These are phyloP conservation scores for Colletotrichum salicis DNA, from an alignment of 2,329 filamentous ascomycete genomes.

Conservation along the genomic window DNA sequence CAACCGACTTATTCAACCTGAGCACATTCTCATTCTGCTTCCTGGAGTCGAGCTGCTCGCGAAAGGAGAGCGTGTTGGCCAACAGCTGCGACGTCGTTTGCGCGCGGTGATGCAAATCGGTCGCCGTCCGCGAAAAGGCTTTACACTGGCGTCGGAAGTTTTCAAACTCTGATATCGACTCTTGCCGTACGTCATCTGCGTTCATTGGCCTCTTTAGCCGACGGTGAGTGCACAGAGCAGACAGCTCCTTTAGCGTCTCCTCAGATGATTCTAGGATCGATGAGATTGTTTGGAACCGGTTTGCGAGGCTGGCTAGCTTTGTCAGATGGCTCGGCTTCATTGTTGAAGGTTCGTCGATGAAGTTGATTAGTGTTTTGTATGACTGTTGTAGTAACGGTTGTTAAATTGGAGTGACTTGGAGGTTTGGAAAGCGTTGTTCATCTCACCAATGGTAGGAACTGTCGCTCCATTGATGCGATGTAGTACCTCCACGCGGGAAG, in stretches of 20 bases:
- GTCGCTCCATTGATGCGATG: background rate
- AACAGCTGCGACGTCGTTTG: conserved; percentile 42
- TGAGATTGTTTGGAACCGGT: background rate
- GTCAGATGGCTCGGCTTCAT: background rate
- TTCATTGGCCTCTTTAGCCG: background rate
- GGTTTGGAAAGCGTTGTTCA: too few relatives aligned
- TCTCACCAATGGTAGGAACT: background rate
- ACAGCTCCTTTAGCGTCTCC: background rate
- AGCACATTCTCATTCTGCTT: conserved; percentile 45
- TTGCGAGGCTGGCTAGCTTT: background rate
- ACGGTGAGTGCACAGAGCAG: background rate
- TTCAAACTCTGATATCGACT: background rate
- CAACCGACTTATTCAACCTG: conserved; percentile 45
- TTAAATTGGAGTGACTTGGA: too few relatives aligned
- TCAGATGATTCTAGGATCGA: background rate
- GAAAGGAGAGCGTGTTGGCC: conserved; percentile 42
- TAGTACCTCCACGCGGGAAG: background rate
- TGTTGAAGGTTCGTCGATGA: background rate
- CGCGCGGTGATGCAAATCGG: conserved; percentile 39
- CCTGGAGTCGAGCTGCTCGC: conserved; percentile 45
- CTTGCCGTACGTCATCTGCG: background rate
- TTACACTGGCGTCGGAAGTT: conserved; percentile 36
- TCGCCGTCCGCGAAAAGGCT: conserved; percentile 38
- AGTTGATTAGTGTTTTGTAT: background rate
- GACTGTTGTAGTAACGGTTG: background rate